A percentile compares a stretch with the other conserved stretches of the same genome.
Evolutionary conservation across 2,329 filamentous ascomycete genomes (phyloP).

Genomic region (Fusarium algeriense): DNA sequence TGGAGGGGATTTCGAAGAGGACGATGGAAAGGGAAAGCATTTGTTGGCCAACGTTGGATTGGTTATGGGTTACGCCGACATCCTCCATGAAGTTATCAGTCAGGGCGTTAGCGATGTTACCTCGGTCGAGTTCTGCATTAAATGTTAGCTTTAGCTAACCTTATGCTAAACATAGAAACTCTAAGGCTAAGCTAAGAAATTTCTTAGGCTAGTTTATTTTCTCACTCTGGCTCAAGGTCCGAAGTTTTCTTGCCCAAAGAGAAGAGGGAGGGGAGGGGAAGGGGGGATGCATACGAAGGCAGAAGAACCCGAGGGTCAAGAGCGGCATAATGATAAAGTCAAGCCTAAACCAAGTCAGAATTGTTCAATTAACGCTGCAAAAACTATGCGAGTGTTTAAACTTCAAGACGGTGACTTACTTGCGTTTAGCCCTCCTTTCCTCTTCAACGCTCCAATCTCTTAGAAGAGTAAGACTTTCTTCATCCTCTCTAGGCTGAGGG

Average conservation of each 20-base stretch:
- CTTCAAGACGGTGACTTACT: conserved; percentile 43
- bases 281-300: conserved; percentile 51
- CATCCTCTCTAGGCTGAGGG: conserved; percentile 45
- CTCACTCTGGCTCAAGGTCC: no score
- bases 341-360: conserved; percentile 42
- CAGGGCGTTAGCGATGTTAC: conserved; percentile 61
- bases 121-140: conserved; percentile 53
- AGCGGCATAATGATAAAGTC: conserved; percentile 59
- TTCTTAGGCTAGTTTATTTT: no score
- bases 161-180: no score
- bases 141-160: not conserved
- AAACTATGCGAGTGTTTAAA: no score
- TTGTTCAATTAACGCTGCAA: no score
- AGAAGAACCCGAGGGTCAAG: conserved; percentile 58
- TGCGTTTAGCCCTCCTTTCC: conserved; percentile 54
- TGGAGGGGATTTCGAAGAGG: no score
- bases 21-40: no score
- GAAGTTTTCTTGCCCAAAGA: no score
- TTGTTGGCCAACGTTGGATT: conserved; percentile 66
- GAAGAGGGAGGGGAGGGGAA: no score
- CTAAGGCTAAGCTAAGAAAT: no score
- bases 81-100: conserved; percentile 64
- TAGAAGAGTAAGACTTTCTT: conserved; percentile 46
- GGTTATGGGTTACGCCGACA: conserved; percentile 62
- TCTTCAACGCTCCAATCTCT: conserved; percentile 54